Evolutionary conservation across 805 yeast genomes (phyloP).

Genomic region (Zygotorulaspora sp.): DNA sequence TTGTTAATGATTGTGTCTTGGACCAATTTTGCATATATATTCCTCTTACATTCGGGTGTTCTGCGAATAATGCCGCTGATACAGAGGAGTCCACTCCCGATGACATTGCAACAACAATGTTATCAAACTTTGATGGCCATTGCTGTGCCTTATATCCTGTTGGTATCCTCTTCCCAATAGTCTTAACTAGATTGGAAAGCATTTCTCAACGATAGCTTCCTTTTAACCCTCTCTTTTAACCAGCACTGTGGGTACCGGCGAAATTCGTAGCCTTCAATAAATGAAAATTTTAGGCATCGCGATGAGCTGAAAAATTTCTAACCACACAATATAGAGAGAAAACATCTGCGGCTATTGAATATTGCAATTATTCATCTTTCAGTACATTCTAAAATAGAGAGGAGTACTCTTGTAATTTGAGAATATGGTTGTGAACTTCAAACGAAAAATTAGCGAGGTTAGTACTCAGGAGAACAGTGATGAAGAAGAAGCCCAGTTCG

Average conservation of each 20-base stretch:
- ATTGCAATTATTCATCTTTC: too few relatives aligned
- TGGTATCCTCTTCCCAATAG: constrained; percentile 11
- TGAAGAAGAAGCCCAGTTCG: constrained; percentile 43
- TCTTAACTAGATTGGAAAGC: constrained; percentile 12
- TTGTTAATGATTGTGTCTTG: constrained; percentile 29
- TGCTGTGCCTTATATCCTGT: constrained; percentile 16
- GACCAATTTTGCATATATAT: constrained; percentile 95
- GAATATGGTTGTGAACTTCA: constrained; percentile 8
- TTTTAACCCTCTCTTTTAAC: background rate
- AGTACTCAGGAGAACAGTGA: constrained; percentile 35
- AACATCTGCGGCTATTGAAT: too few relatives aligned
- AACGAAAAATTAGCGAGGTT: constrained; percentile 13
- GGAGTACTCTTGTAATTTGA: background rate
- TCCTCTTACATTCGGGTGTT: constrained; percentile 62
- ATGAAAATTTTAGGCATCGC: constrained; percentile 15
- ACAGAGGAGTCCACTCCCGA: constrained; percentile 96
- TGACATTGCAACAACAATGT: constrained; percentile 83
- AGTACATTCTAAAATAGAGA: too few relatives aligned
- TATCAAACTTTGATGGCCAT: constrained; percentile 49
- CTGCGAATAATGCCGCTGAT: constrained; percentile 63
- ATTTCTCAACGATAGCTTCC: constrained; percentile 7
- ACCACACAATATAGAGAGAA: too few relatives aligned
- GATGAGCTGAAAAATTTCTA: constrained; percentile 14
- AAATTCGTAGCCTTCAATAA: too few relatives aligned
- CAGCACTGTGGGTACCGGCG: too few relatives aligned